Evolutionary conservation across 805 yeast species (phyloP), one percentile per base, ranked within the genome.

Genomic region (Metschnikowia drakensbergensis): DNA sequence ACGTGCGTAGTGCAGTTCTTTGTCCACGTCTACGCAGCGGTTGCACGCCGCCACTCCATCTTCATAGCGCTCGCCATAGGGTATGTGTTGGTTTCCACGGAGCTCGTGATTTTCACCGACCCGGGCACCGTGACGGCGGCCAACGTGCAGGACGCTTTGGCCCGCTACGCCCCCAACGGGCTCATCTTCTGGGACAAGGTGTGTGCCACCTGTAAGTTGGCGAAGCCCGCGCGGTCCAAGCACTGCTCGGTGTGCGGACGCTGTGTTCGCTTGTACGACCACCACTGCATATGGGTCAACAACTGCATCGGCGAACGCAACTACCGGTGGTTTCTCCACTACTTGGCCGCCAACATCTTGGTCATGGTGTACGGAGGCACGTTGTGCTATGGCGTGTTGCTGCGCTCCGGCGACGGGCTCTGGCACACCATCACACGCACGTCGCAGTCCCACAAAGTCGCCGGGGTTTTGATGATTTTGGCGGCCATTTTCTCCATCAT

Each of bases 251-350:
- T 84, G 0, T 88, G 96, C 59, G 67, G 77, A 29, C 47, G 59
- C 23, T 82, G 86, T 57, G 63, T 76, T 2, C 66, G 72, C 35
- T 55, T 75, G 52, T 71, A 65, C 53, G 86, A 82, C 62, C 86
- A 82, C 58, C 86, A 82, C 62, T 82, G 86, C 58, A 59, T 81
- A 11, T 82, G 84, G 83, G 74, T 82, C 37, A 83, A 85, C 58
- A 86, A 82, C 55, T 88, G 96, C 61, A 76, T 88, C 37, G 96
- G 96, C 1, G 69, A 71, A 53, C 72, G 77, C 40, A 88, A 88
- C 60, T 82, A 76, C 62, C 63, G 73, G 35, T 84, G 79, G 74
- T 88, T 88, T 58, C 55, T 82, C 46, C 54, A 66, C 3, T 87
- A 82, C 54, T 61, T 88, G 41, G 26, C 42, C 7, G 43, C 55